Evolutionary conservation across 2,329 filamentous ascomycete species (phyloP).

Genomic region (Phialophora expanda): DNA sequence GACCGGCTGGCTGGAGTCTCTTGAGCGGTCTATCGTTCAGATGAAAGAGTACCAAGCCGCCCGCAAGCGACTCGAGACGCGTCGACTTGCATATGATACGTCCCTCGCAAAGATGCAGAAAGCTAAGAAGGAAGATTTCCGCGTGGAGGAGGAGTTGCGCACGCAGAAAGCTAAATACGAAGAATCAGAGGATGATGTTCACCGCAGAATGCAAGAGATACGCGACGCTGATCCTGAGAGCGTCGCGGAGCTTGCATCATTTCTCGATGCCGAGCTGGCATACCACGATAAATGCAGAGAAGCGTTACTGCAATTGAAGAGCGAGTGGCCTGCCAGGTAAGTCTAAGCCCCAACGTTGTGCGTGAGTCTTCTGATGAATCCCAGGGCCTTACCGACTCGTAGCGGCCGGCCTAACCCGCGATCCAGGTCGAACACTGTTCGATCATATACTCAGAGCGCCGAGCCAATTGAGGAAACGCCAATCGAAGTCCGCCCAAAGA

Average conservation of each 20-base stretch:
- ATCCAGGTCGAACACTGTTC: conserved; percentile 67
- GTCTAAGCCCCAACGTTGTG: conserved; percentile 41
- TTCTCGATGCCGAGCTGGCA: conserved; percentile 85
- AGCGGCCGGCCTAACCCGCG: conserved; percentile 54
- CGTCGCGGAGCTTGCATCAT: conserved; percentile 75
- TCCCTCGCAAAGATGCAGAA: conserved; percentile 90
- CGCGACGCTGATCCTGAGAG: conserved; percentile 88
- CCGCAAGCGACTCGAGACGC: conserved; percentile 91
- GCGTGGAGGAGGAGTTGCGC: conserved; percentile 89
- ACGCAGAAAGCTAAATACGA: conserved; percentile 94
- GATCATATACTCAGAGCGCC: conserved; percentile 66
- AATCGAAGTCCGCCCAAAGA: conserved; percentile 54
- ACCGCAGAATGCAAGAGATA: conserved; percentile 92
- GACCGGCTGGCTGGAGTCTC: conserved; percentile 84
- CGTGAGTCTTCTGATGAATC: conserved; percentile 1
- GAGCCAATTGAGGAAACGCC: conserved; percentile 61
- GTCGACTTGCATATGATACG: conserved; percentile 88
- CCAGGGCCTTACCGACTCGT: conserved; percentile 29
- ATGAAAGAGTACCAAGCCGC: conserved; percentile 97
- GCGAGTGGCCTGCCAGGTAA: conserved; percentile 70
- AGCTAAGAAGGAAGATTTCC: conserved; percentile 89
- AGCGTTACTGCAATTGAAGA: conserved; percentile 72
- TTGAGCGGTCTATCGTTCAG: conserved; percentile 86
- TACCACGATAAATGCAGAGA: conserved; percentile 92
- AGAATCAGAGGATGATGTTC: conserved; percentile 89